Evolutionary conservation across 352 stramenopile species (phyloP).

Genomic region (Pilasporangium apinafurcum): DNA sequence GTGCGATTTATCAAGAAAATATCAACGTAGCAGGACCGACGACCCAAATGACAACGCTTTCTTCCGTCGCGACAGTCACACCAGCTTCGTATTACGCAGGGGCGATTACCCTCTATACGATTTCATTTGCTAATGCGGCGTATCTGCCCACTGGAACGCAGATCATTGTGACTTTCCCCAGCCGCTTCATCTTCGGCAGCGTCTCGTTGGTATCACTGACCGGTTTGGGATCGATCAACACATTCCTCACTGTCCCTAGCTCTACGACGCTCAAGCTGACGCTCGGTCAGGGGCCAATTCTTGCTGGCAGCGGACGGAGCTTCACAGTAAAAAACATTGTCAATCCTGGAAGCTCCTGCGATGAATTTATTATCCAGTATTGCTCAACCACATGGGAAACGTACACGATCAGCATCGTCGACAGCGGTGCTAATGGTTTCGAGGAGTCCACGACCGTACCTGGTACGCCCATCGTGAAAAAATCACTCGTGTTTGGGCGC

Average conservation of each 20-base stretch:
- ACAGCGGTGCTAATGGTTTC: slow-evolving; percentile 32
- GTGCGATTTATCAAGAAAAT: slow-evolving; percentile 33
- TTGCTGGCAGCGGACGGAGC: slow-evolving; percentile 20
- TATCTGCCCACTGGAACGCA: slow-evolving; percentile 27
- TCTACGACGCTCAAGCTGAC: slow-evolving; percentile 15
- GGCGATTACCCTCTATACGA: slow-evolving; percentile 22
- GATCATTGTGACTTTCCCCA: slow-evolving; percentile 38
- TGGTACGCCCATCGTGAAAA: slow-evolving; percentile 63
- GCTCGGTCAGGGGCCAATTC: slow-evolving; percentile 21
- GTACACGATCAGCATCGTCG: slow-evolving; percentile 32
- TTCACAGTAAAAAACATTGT: slow-evolving; percentile 42
- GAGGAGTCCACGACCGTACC: slow-evolving; percentile 28
- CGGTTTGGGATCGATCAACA: slow-evolving; percentile 29
- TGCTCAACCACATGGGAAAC: slow-evolving; percentile 29
- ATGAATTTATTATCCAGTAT: slow-evolving; percentile 51
- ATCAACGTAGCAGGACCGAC: slow-evolving; percentile 10
- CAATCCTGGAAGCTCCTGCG: slow-evolving; percentile 50
- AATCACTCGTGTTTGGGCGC: slow-evolving; percentile 35
- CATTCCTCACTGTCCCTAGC: slow-evolving; percentile 7
- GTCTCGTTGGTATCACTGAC: slow-evolving; percentile 12
- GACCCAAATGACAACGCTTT: slow-evolving; percentile 20
- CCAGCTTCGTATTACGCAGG: slow-evolving; percentile 36
- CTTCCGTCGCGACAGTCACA: slow-evolving; percentile 21
- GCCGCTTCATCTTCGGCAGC: slow-evolving; percentile 23
- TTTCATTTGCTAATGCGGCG: slow-evolving; percentile 39